These are phyloP conservation scores for Saccharomycopsis vini DNA, from an alignment of 805 yeast species.

Conservation along the genomic window DNA sequence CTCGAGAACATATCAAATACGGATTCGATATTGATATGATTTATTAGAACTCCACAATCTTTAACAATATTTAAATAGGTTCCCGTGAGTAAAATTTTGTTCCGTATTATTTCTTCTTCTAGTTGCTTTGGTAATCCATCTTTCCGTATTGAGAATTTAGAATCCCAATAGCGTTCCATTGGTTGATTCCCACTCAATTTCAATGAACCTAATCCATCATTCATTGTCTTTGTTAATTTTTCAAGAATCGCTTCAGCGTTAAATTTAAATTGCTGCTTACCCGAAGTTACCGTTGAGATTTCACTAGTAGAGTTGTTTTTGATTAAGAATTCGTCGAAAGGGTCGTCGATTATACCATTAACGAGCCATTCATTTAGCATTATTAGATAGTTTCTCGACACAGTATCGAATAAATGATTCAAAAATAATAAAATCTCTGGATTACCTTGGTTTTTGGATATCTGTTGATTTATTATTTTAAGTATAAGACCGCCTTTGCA, in stretches of 20 bases:
- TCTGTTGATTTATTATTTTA: slow-evolving; percentile 47
- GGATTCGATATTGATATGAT: slow-evolving; percentile 24
- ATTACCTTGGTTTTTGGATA: slow-evolving; percentile 60
- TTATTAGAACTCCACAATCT: slow-evolving; percentile 41
- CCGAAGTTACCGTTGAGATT: too few relatives aligned
- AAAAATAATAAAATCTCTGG: slow-evolving; percentile 44
- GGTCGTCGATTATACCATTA: slow-evolving; percentile 67
- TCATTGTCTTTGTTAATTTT: neutral
- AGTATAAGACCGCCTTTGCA: slow-evolving; percentile 78
- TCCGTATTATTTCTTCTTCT: slow-evolving; percentile 40
- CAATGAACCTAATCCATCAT: too few relatives aligned
- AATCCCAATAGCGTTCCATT: slow-evolving; percentile 59
- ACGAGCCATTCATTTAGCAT: slow-evolving; percentile 78
- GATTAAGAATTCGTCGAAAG: slow-evolving; percentile 76
- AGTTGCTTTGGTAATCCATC: slow-evolving; percentile 72
- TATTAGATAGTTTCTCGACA: slow-evolving; percentile 52
- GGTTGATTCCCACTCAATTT: neutral
- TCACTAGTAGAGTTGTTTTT: slow-evolving; percentile 25
- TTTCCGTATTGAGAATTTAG: slow-evolving; percentile 60
- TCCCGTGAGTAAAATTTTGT: slow-evolving; percentile 71
- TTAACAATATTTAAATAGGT: slow-evolving; percentile 69
- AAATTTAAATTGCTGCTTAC: slow-evolving; percentile 4
- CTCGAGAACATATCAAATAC: neutral
- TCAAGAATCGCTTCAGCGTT: neutral
- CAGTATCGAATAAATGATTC: slow-evolving; percentile 40